phyloP scores from a whole-genome alignment of 2,329 filamentous ascomycete genomes.

The Microsporum canis region DNA sequence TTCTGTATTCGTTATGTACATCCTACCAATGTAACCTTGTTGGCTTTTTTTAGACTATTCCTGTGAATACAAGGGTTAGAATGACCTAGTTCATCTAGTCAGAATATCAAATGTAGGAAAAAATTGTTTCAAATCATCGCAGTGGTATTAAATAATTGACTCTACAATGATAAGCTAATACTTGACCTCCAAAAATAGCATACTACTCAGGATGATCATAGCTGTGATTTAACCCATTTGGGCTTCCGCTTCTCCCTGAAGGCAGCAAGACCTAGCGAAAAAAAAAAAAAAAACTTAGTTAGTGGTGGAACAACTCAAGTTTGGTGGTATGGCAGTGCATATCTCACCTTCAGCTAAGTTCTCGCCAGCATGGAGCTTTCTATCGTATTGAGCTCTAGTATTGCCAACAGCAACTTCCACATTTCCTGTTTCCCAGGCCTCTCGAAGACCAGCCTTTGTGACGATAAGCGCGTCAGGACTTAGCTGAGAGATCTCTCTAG shows the following conservation, averaged over 20 bases:
- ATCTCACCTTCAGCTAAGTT: slow-evolving; percentile 72
- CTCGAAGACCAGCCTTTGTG: slow-evolving; percentile 53
- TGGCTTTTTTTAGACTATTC: not conserved
- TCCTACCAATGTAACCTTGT: not conserved
- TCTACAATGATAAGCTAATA: not conserved
- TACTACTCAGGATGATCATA: slow-evolving; percentile 22
- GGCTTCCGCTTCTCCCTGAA: slow-evolving; percentile 82
- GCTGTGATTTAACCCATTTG: slow-evolving; percentile 65
- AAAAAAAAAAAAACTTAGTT: not conserved
- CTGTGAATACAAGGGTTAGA: not conserved
- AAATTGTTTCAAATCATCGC: not conserved
- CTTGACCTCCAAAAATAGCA: not conserved
- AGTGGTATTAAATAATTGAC: too few relatives aligned
- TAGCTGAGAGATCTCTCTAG: slow-evolving; percentile 48
- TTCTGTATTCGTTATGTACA: slow-evolving; percentile 2
- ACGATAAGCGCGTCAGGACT: slow-evolving; percentile 67
- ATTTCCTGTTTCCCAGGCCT: slow-evolving; percentile 57
- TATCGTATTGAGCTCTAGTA: slow-evolving; percentile 80
- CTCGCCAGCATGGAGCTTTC: slow-evolving; percentile 66
- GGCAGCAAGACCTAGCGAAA: slow-evolving; percentile 55
- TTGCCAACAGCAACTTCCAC: slow-evolving; percentile 59
- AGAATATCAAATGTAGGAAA: not conserved
- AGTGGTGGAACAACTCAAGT: not conserved
- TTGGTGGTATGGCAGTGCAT: not conserved
- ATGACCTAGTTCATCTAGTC: not conserved